These are phyloP conservation scores for Ceratopteris richardii DNA, from an alignment of 75 land plant species.

Conservation along the genomic window DNA sequence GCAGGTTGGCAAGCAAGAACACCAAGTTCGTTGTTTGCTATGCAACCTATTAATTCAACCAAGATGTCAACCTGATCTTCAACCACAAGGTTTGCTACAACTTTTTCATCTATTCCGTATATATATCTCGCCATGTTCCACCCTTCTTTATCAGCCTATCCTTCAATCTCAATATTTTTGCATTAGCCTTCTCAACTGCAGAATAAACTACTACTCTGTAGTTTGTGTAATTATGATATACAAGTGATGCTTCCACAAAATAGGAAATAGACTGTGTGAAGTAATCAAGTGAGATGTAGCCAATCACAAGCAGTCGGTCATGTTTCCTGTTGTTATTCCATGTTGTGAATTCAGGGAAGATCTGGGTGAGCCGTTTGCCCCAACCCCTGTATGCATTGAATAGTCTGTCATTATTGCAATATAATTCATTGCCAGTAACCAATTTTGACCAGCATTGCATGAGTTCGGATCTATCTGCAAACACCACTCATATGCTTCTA, in stretches of 20 bases:
- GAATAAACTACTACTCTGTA: conserved; percentile 92
- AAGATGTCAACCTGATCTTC: conserved; percentile 93
- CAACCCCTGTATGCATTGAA: conserved; percentile 56
- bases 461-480: conserved; percentile 94
- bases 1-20: conserved; percentile 94
- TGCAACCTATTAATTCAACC: conserved; percentile 96
- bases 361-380: conserved; percentile 81
- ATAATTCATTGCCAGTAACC: conserved; percentile 89
- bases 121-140: conserved; percentile 88
- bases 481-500: conserved; percentile 95
- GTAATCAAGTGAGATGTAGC: conserved; percentile 95
- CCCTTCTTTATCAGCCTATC: conserved; percentile 79
- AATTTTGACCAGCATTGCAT: conserved; percentile 99
- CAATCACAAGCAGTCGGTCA: conserved; percentile 77
- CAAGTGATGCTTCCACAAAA: conserved; percentile 90
- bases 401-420: conserved; percentile 8
- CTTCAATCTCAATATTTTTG: conserved; percentile 74
- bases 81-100: conserved; percentile 81
- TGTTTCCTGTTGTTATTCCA: conserved; percentile 85
- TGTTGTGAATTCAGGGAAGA: conserved; percentile 58
- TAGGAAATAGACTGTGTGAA: conserved; percentile 98
- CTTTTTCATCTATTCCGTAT: conserved; percentile 97
- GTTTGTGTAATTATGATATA: conserved; percentile 75
- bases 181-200: conserved; percentile 98
- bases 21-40: conserved; percentile 91